Conservation (phyloP, 2,329 filamentous ascomycete genomes). For the Hypoxylon sp. region DNA sequence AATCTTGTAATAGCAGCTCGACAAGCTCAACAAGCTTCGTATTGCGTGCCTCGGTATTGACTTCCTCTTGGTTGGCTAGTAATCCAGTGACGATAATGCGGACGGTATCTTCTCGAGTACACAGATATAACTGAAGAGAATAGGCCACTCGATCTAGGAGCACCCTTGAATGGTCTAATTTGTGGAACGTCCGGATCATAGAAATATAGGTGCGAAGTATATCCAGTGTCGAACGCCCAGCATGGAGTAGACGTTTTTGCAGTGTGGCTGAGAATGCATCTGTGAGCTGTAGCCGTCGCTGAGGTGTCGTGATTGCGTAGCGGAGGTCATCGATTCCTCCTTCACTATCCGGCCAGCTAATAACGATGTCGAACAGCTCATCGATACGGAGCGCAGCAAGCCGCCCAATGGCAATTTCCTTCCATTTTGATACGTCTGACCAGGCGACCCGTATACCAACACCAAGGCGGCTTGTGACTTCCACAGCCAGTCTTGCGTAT, state of each 20-base stretch:
- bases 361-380: constrained; percentile 84
- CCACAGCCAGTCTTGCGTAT: constrained; percentile 75
- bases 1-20: constrained; percentile 75
- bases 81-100: constrained; percentile 83
- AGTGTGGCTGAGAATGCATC: constrained; percentile 77
- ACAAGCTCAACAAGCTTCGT: constrained; percentile 77
- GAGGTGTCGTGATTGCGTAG: constrained; percentile 77
- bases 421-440: constrained; percentile 76
- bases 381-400: constrained; percentile 78
- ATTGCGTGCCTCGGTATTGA: constrained; percentile 57
- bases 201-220: constrained; percentile 84
- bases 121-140: constrained; percentile 81
- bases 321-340: constrained; percentile 82
- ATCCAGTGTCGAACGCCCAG: constrained; percentile 81
- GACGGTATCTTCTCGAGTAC: constrained; percentile 82
- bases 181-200: constrained; percentile 83
- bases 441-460: constrained; percentile 62
- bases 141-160: constrained; percentile 81
- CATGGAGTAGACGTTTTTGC: constrained; percentile 77
- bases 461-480: constrained; percentile 69
- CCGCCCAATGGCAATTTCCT: constrained; percentile 77
- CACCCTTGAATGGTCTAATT: constrained; percentile 82
- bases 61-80: constrained; percentile 72
- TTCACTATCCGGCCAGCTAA: constrained; percentile 79
- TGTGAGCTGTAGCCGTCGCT: constrained; percentile 78